Percentiles rank a stretch among this genome's conserved stretches.
phyloP scores from a whole-genome alignment of 345 rosid genomes.

The Melastoma malabathricum region DNA sequence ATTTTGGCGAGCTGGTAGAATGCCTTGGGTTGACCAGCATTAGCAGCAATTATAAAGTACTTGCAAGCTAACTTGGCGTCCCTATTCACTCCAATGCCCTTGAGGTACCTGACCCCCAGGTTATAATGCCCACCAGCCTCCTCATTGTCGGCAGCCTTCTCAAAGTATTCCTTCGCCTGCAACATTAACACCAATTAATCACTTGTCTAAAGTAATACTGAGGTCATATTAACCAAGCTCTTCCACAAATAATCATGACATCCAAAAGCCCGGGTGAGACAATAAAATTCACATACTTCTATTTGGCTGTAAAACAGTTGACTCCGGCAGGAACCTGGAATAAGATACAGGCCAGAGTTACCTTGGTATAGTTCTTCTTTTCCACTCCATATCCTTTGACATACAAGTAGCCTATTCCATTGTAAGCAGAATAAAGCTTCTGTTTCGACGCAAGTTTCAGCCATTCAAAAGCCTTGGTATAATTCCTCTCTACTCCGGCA shows the following conservation, averaged over 20 bases:
- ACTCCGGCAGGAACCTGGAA: background rate
- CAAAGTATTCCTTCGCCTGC: slow-evolving; percentile 95
- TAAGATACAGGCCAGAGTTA: slow-evolving; percentile 14
- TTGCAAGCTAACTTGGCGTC: slow-evolving; percentile 72
- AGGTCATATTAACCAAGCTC: too few relatives aligned
- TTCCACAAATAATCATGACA: too few relatives aligned
- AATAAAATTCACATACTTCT: too few relatives aligned
- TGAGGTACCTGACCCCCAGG: slow-evolving; percentile 85
- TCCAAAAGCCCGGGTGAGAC: too few relatives aligned
- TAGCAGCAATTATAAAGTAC: slow-evolving; percentile 70
- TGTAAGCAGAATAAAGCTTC: slow-evolving; percentile 76
- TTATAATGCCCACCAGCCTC: slow-evolving; percentile 91
- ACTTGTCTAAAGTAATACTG: too few relatives aligned
- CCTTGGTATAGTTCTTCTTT: slow-evolving; percentile 84
- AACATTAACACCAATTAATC: background rate
- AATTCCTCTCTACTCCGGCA: slow-evolving; percentile 95
- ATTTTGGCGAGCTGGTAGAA: slow-evolving; percentile 95
- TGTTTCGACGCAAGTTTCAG: slow-evolving; percentile 73
- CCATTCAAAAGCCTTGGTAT: slow-evolving; percentile 90
- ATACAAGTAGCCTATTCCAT: slow-evolving; percentile 91
- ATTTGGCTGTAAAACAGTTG: too few relatives aligned
- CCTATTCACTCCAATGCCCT: slow-evolving; percentile 80
- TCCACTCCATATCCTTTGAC: slow-evolving; percentile 97
- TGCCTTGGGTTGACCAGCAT: slow-evolving; percentile 93
- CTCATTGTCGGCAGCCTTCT: slow-evolving; percentile 68